phyloP scores from a whole-genome alignment of 352 stramenopile genomes.

The Discostella stelligera region DNA sequence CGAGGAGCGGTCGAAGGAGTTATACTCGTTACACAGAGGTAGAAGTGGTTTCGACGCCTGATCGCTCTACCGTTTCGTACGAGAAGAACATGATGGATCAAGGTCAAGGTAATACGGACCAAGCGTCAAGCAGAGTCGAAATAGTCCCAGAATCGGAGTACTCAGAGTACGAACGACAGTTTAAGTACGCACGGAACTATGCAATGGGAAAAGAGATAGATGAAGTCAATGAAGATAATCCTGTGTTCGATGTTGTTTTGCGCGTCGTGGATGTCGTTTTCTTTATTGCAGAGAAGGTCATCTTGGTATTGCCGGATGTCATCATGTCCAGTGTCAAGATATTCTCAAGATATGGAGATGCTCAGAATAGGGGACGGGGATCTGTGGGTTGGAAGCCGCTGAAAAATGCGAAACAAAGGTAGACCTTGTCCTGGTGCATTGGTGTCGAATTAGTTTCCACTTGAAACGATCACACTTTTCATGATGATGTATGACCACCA shows the following conservation, averaged over 20 bases:
- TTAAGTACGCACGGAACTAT: slow-evolving; percentile 40
- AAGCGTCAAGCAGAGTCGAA: slow-evolving; percentile 40
- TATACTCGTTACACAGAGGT: slow-evolving; percentile 33
- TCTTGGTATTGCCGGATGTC: slow-evolving; percentile 45
- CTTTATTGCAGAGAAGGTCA: slow-evolving; percentile 67
- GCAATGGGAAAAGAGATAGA: slow-evolving; percentile 29
- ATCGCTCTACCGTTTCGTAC: slow-evolving; percentile 2
- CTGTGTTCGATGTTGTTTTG: slow-evolving; percentile 50
- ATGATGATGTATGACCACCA: background rate
- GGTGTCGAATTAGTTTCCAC: too few species aligned
- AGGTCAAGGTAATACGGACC: slow-evolving; percentile 14
- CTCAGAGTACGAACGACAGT: slow-evolving; percentile 43
- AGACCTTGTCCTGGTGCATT: too few species aligned
- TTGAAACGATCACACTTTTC: background rate
- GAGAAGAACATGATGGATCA: slow-evolving; percentile 2
- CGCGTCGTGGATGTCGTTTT: slow-evolving; percentile 68
- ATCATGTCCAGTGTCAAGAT: slow-evolving; percentile 30
- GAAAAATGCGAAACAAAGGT: slow-evolving; percentile 40
- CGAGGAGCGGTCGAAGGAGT: slow-evolving; percentile 7
- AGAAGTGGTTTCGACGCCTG: slow-evolving; percentile 34
- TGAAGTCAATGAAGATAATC: slow-evolving; percentile 37
- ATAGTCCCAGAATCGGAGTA: slow-evolving; percentile 66
- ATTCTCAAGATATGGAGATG: slow-evolving; percentile 29
- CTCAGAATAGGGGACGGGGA: slow-evolving; percentile 41
- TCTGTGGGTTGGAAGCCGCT: slow-evolving; percentile 47